Conservation (phyloP, 345 rosid genomes). For the Gossypium turneri region DNA sequence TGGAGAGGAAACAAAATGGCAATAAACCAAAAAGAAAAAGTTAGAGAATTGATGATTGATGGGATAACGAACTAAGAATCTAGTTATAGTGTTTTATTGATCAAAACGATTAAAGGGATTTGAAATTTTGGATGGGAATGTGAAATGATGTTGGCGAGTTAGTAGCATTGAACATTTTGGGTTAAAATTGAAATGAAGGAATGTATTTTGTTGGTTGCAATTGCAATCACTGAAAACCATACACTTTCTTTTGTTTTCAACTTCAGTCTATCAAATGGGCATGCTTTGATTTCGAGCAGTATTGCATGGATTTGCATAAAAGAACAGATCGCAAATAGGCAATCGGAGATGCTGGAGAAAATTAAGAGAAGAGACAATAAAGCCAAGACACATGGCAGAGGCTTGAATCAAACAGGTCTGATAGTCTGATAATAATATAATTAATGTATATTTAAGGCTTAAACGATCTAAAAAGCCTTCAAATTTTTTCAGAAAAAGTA, state of each 20-base stretch:
- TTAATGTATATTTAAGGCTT: too few species aligned
- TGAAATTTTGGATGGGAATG: too few species aligned
- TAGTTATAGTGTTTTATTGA: too few species aligned
- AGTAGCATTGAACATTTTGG: neutral
- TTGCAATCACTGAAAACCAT: neutral
- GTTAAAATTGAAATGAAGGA: neutral
- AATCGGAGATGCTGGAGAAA: neutral
- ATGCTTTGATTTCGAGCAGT: neutral
- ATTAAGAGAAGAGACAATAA: neutral
- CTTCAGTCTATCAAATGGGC: neutral
- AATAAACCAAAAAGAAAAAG: too few species aligned
- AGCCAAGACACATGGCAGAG: neutral
- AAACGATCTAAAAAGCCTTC: too few species aligned
- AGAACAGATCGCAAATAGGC: neutral
- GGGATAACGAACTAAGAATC: too few species aligned
- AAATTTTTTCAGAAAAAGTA: fast-evolving
- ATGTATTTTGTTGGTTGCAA: neutral
- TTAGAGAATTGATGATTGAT: too few species aligned
- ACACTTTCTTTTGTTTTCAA: too few species aligned
- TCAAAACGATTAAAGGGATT: too few species aligned
- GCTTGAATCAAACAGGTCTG: too few species aligned
- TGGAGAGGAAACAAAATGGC: too few species aligned
- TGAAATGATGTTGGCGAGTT: neutral
- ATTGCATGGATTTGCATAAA: neutral
- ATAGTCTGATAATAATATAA: too few species aligned